Percentiles rank a stretch among this genome's conserved stretches.
Evolutionary conservation across 1,284 basidiomycete species (phyloP).

Genomic region (Marasmius sp.): DNA sequence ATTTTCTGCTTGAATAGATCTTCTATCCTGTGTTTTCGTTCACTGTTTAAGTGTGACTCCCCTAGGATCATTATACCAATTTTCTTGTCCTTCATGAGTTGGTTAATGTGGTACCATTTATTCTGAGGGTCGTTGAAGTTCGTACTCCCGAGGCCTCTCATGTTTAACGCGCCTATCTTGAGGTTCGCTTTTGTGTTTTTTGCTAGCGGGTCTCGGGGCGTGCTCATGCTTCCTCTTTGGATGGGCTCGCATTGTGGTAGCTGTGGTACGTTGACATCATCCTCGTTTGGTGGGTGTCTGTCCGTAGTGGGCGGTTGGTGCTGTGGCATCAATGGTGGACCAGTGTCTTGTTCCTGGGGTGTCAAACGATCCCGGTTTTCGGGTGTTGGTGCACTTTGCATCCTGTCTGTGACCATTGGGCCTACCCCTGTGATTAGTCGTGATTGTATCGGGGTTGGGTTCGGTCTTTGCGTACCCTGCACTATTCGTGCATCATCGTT

Average conservation of each 20-base stretch:
- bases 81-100: constrained; percentile 15
- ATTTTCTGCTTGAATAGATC: constrained; percentile 10
- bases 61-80: constrained; percentile 26
- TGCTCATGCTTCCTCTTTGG: not conserved
- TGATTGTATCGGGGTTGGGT: too few relatives aligned
- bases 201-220: not conserved
- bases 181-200: constrained; percentile 17
- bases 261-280: not conserved
- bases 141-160: constrained; percentile 12
- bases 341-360: too few relatives aligned
- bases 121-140: constrained; percentile 1
- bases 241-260: not conserved
- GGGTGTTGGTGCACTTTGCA: too few relatives aligned
- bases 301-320: too few relatives aligned
- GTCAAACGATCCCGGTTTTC: too few relatives aligned
- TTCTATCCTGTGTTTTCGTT: constrained; percentile 4
- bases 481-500: too few relatives aligned
- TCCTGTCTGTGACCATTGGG: too few relatives aligned
- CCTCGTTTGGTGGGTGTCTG: too few relatives aligned
- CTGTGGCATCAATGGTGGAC: too few relatives aligned
- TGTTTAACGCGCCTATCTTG: constrained; percentile 20
- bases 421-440: too few relatives aligned
- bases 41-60: constrained; percentile 26
- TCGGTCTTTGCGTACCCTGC: too few relatives aligned
- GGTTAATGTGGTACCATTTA: constrained; percentile 24